Conservation (phyloP, 2,329 filamentous ascomycete genomes). For the Penicillium griseofulvum region DNA sequence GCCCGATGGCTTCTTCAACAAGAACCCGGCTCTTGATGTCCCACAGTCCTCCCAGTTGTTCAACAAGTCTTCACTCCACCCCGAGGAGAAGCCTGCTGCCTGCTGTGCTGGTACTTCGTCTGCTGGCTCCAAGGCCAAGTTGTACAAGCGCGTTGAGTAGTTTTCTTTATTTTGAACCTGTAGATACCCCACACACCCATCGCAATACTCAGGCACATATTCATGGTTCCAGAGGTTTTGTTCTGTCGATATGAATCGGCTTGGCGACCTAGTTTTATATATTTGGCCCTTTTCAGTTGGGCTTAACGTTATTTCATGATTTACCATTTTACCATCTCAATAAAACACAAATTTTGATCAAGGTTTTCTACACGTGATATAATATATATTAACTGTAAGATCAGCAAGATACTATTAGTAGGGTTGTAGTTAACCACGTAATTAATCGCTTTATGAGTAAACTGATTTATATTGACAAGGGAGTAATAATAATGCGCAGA, state of each 20-base stretch:
- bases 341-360: not conserved
- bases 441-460: not conserved
- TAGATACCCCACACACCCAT: slow-evolving; percentile 3
- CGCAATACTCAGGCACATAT: not conserved
- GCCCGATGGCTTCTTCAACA: slow-evolving; percentile 54
- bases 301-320: not conserved
- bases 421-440: not conserved
- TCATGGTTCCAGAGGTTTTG: not conserved
- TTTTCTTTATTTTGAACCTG: not conserved
- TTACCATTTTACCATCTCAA: not conserved
- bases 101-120: slow-evolving; percentile 20
- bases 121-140: slow-evolving; percentile 28
- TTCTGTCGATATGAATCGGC: not conserved
- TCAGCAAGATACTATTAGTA: not conserved
- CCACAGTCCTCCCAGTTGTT: slow-evolving; percentile 43
- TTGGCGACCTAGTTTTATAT: not conserved
- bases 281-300: not conserved
- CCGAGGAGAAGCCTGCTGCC: slow-evolving; percentile 16
- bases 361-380: not conserved
- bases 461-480: not conserved
- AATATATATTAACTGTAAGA: not conserved
- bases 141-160: slow-evolving; percentile 32
- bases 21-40: slow-evolving; percentile 51
- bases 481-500: not conserved
- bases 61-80: slow-evolving; percentile 42